Conservation (phyloP, 805 yeast genomes). For the Candida sakaeoensis region DNA sequence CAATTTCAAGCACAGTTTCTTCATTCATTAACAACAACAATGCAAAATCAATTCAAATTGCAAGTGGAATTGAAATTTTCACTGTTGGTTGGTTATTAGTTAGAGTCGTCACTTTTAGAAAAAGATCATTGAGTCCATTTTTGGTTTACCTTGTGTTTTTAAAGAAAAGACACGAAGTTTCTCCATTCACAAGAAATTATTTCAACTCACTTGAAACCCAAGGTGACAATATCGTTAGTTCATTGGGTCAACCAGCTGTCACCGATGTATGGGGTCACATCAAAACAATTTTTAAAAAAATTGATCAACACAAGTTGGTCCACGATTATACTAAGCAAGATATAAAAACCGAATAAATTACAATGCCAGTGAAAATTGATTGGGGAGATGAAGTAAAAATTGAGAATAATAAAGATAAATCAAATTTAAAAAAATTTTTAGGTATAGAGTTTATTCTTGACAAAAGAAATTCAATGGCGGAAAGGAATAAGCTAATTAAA, state of each 20-base stretch:
- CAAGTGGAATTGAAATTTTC: conserved; percentile 35
- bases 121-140: conserved; percentile 59
- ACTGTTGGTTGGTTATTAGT: conserved; percentile 45
- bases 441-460: background rate
- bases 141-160: conserved; percentile 58
- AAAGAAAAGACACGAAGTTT: conserved; percentile 73
- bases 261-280: conserved; percentile 35
- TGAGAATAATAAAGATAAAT: background rate
- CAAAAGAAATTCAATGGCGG: background rate
- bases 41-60: conserved; percentile 36
- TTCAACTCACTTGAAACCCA: conserved; percentile 65
- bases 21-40: conserved; percentile 33
- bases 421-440: background rate
- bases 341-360: conserved; percentile 6
- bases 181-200: conserved; percentile 65
- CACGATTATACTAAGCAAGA: conserved; percentile 35
- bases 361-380: conserved; percentile 1
- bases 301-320: conserved; percentile 28
- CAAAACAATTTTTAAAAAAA: conserved; percentile 28
- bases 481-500: background rate
- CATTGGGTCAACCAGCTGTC: conserved; percentile 25
- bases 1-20: conserved; percentile 36
- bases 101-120: conserved; percentile 57
- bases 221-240: conserved; percentile 29
- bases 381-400: conserved; percentile 5